phyloP scores from a whole-genome alignment of 1,284 basidiomycete genomes.

The Ceratobasidium sp. region DNA sequence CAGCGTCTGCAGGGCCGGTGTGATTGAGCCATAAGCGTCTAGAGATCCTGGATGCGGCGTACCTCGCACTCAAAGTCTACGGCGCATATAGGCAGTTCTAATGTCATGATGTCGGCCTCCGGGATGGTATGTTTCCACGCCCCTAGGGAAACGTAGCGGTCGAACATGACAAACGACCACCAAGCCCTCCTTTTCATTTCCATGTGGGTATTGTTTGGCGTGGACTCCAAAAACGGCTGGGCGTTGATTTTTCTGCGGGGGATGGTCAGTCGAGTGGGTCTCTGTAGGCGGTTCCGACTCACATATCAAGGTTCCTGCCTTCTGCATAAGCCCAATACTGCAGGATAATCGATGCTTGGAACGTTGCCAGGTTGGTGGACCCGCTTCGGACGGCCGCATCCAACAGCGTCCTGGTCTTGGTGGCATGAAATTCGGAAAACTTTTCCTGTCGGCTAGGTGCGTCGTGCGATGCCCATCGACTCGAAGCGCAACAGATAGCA shows the following conservation, averaged over 20 bases:
- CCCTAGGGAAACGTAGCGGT: constrained; percentile 82
- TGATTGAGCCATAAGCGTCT: constrained; percentile 1
- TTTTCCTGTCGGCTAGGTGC: constrained; percentile 44
- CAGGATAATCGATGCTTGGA: constrained; percentile 81
- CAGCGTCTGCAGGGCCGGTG: constrained; percentile 17
- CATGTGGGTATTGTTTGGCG: constrained; percentile 66
- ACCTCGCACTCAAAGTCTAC: constrained; percentile 77
- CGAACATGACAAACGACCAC: constrained; percentile 87
- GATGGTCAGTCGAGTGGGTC: constrained; percentile 58
- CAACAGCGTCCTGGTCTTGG: constrained; percentile 80
- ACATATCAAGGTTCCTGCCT: constrained; percentile 86
- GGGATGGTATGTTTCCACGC: constrained; percentile 86
- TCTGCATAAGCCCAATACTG: constrained; percentile 89
- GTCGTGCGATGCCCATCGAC: constrained; percentile 76
- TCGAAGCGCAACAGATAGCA: constrained; percentile 84
- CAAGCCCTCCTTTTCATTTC: constrained; percentile 78
- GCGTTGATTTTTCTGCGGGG: constrained; percentile 25
- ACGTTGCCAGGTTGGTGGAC: constrained; percentile 78
- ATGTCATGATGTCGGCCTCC: constrained; percentile 76
- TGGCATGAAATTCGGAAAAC: constrained; percentile 83
- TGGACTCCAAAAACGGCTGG: constrained; percentile 16
- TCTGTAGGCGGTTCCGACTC: constrained; percentile 84
- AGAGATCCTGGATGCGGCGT: constrained; percentile 26
- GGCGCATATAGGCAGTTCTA: constrained; percentile 71
- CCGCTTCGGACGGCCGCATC: constrained; percentile 85